A percentile compares a stretch with the other conserved stretches of the same genome.
phyloP scores from a whole-genome alignment of 495 filamentous ascomycete species.

The Aspergillus coremiiformis region DNA sequence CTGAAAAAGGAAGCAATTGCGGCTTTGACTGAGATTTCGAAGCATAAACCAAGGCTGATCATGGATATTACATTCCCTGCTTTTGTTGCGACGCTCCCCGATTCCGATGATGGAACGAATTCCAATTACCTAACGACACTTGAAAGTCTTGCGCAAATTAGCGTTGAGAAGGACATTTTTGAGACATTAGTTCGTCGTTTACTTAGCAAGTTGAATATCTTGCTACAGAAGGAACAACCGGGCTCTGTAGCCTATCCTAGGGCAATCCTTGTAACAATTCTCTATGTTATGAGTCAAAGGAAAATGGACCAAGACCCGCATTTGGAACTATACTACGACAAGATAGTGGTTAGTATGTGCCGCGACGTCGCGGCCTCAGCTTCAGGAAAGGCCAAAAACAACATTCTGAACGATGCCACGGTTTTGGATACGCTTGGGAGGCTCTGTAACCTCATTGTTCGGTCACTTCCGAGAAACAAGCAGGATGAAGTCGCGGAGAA shows the following conservation, averaged over 20 bases:
- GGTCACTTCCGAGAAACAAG: conserved; percentile 44
- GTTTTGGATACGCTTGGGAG: conserved; percentile 57
- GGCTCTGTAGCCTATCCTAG: conserved; percentile 47
- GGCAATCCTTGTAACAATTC: conserved; percentile 55
- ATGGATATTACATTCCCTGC: conserved; percentile 66
- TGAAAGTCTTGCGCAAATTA: conserved; percentile 62
- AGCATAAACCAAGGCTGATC: conserved; percentile 57
- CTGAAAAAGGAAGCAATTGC: conserved; percentile 57
- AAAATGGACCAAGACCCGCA: conserved; percentile 42
- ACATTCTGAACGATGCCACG: conserved; percentile 45
- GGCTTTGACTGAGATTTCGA: conserved; percentile 57
- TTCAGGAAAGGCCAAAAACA: conserved; percentile 30
- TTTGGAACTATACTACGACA: conserved; percentile 52
- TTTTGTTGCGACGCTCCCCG: conserved; percentile 64
- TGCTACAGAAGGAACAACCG: conserved; percentile 48
- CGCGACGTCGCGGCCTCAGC: conserved; percentile 38
- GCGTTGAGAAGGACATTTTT: conserved; percentile 56
- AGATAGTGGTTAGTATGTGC: conserved; percentile 49
- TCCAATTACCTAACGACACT: conserved; percentile 49
- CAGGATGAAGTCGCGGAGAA: conserved; percentile 50
- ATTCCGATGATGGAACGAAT: conserved; percentile 40
- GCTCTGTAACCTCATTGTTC: conserved; percentile 53
- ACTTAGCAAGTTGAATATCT: conserved; percentile 55
- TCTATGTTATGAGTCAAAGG: conserved; percentile 56
- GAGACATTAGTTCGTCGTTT: conserved; percentile 61